Conservation (phyloP, 257 asterid species). For the Petunia axillaris region DNA sequence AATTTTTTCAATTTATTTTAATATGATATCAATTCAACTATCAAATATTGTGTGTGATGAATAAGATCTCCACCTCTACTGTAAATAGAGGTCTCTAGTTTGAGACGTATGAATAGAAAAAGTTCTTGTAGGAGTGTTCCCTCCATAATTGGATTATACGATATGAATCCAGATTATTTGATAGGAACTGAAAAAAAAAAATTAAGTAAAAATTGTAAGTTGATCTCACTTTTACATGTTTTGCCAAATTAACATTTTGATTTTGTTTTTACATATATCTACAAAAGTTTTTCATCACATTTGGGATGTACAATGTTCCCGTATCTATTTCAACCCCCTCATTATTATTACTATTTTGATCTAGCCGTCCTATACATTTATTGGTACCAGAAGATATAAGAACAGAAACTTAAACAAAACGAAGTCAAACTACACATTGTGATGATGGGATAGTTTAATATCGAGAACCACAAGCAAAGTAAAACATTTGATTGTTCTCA, state of each 20-base stretch:
- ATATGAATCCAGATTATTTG: too few species aligned
- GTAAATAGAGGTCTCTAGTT: too few species aligned
- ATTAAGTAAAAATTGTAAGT: too few species aligned
- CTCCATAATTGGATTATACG: too few species aligned
- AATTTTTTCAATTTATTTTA: not conserved
- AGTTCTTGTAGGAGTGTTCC: too few species aligned
- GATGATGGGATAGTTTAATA: not conserved
- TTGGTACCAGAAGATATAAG: not conserved
- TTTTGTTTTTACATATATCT: not conserved
- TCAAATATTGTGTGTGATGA: too few species aligned
- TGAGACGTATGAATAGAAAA: too few species aligned
- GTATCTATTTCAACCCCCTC: not conserved
- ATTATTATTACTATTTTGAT: not conserved
- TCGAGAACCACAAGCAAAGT: constrained; percentile 7
- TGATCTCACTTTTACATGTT: not conserved
- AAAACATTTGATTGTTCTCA: constrained; percentile 11
- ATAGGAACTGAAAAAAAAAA: too few species aligned
- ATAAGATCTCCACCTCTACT: too few species aligned
- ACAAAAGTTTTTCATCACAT: not conserved
- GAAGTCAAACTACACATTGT: not conserved
- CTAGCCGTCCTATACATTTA: not conserved
- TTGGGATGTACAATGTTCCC: not conserved
- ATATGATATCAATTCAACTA: not conserved
- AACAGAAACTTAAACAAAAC: not conserved
- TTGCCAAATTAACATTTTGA: not conserved